Conservation (phyloP, 2,329 filamentous ascomycete genomes). For the Ophiostoma tasmaniense region DNA sequence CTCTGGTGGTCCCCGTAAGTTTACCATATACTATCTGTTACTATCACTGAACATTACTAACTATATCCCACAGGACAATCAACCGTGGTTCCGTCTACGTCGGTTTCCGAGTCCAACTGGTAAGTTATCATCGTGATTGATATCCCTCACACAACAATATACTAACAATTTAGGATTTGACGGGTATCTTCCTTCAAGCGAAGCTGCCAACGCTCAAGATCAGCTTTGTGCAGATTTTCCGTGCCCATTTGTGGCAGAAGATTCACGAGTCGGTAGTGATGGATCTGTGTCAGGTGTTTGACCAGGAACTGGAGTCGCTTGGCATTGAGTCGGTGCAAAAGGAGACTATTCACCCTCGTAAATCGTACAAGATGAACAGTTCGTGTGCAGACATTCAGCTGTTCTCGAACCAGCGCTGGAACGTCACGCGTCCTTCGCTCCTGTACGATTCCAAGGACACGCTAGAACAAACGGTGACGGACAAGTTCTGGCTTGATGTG, state of each 20-base stretch:
- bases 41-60: background rate
- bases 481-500: constrained; percentile 99
- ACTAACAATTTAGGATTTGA: constrained; percentile 55
- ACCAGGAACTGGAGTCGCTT: constrained; percentile 90
- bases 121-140: background rate
- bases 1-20: constrained; percentile 74
- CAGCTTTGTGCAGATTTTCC: constrained; percentile 97
- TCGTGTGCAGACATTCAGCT: constrained; percentile 95
- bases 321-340: constrained; percentile 98
- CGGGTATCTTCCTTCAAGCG: constrained; percentile 96
- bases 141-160: background rate
- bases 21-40: no score
- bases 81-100: constrained; percentile 97
- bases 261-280: constrained; percentile 98
- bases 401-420: constrained; percentile 98
- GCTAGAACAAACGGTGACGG: constrained; percentile 87
- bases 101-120: constrained; percentile 94
- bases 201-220: constrained; percentile 99
- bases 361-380: constrained; percentile 99
- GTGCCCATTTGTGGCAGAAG: constrained; percentile 99
- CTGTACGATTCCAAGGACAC: constrained; percentile 94
- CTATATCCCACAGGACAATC: constrained; percentile 49
- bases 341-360: constrained; percentile 96
- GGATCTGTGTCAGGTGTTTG: constrained; percentile 97
- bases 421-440: constrained; percentile 85